phyloP scores from a whole-genome alignment of 2,329 filamentous ascomycete species.

The Pseudofabraea citricarpa region DNA sequence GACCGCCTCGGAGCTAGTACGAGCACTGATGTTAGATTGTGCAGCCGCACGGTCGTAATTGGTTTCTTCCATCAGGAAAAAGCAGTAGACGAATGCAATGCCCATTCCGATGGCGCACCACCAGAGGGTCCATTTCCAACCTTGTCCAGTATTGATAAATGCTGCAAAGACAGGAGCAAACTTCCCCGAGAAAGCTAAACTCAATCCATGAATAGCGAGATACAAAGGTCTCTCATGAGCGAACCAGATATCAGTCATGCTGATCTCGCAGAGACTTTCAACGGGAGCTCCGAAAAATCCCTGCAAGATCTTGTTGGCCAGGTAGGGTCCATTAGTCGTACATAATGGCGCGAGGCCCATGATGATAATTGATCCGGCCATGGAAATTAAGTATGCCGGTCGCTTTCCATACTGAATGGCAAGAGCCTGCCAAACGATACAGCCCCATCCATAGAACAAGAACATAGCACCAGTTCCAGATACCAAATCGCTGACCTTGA shows the following conservation, averaged over 20 bases:
- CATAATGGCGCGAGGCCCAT: slow-evolving; percentile 29
- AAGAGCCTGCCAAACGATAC: slow-evolving; percentile 47
- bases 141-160: slow-evolving; percentile 40
- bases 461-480: slow-evolving; percentile 47
- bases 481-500: slow-evolving; percentile 38
- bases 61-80: slow-evolving; percentile 56
- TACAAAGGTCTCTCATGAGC: slow-evolving; percentile 36
- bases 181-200: slow-evolving; percentile 37
- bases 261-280: slow-evolving; percentile 25
- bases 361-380: slow-evolving; percentile 25
- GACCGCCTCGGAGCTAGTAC: slow-evolving; percentile 5
- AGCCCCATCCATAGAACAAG: slow-evolving; percentile 44
- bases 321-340: slow-evolving; percentile 15
- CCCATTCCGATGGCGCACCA: slow-evolving; percentile 47
- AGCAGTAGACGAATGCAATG: slow-evolving; percentile 41
- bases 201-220: slow-evolving; percentile 37
- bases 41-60: slow-evolving; percentile 25
- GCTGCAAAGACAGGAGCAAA: slow-evolving; percentile 39
- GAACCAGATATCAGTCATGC: slow-evolving; percentile 33
- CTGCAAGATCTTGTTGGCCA: slow-evolving; percentile 19
- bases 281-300: slow-evolving; percentile 22
- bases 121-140: slow-evolving; percentile 41
- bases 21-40: slow-evolving; percentile 4
- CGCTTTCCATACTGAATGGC: slow-evolving; percentile 46
- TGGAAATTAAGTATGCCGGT: slow-evolving; percentile 39